Evolutionary conservation across 2,329 filamentous ascomycete species (phyloP).

Genomic region (Cryphonectria radicalis): DNA sequence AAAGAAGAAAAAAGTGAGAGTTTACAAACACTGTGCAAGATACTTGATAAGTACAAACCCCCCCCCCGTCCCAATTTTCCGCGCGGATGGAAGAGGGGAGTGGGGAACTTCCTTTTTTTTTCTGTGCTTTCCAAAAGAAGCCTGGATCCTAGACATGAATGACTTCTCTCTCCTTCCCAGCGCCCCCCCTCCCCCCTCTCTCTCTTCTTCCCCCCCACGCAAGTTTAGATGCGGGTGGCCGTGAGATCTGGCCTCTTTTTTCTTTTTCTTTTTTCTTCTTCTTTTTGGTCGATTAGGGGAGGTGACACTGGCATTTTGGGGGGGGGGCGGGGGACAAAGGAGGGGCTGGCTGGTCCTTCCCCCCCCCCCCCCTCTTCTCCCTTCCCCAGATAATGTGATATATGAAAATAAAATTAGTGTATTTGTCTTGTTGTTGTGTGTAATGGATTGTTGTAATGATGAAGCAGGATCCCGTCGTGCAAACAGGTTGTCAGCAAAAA

Average conservation of each 20-base stretch:
- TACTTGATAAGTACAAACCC: slow-evolving; percentile 16
- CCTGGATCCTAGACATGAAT: not conserved
- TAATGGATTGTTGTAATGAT: not conserved
- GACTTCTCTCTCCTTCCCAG: too few species aligned
- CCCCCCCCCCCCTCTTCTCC: not conserved
- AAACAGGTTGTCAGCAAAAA: not conserved
- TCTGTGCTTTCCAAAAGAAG: not conserved
- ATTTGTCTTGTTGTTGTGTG: too few species aligned
- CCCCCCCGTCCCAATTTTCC: too few species aligned
- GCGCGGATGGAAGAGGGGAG: not conserved
- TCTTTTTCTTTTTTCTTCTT: too few species aligned
- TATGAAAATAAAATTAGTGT: not conserved
- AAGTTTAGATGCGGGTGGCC: slow-evolving; percentile 5
- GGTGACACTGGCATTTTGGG: not conserved
- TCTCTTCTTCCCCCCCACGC: not conserved
- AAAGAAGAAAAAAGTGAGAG: not conserved
- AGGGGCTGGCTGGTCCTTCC: not conserved
- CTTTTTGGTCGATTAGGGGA: not conserved
- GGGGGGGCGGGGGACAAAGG: too few species aligned
- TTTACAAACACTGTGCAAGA: slow-evolving; percentile 11
- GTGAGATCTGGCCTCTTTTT: not conserved
- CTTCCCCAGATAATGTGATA: not conserved
- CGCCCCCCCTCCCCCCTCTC: not conserved
- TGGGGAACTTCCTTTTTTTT: too few species aligned
- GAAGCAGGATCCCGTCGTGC: not conserved